Conservation (phyloP, 352 stramenopile genomes). For the Phytophthora melonis region DNA sequence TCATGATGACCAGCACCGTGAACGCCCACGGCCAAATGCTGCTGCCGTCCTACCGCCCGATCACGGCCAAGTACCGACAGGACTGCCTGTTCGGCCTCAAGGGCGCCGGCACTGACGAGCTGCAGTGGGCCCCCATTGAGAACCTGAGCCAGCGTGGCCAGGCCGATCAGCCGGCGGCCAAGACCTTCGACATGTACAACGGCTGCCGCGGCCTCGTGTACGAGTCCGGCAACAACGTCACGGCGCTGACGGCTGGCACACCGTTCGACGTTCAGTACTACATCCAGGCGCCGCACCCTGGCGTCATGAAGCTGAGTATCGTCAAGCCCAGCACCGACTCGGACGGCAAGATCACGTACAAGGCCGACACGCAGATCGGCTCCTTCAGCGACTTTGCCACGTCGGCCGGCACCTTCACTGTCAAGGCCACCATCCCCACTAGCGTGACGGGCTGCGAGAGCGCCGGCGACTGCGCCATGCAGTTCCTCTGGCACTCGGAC, state of each 20-base stretch:
- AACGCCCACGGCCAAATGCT: slow-evolving; percentile 51
- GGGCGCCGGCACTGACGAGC: slow-evolving; percentile 58
- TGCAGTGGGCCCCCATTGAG: slow-evolving; percentile 63
- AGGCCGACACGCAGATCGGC: slow-evolving; percentile 41
- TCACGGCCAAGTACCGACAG: slow-evolving; percentile 47
- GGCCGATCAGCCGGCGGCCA: slow-evolving; percentile 44
- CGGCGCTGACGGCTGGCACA: slow-evolving; percentile 48
- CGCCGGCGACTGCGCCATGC: slow-evolving; percentile 39
- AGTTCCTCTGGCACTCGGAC: slow-evolving; percentile 44
- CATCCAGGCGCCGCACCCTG: slow-evolving; percentile 65
- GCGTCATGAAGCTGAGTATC: slow-evolving; percentile 58
- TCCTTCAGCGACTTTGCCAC: slow-evolving; percentile 49
- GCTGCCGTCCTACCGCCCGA: slow-evolving; percentile 41
- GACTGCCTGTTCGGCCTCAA: slow-evolving; percentile 55
- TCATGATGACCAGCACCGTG: slow-evolving; percentile 32
- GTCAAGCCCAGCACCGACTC: slow-evolving; percentile 58
- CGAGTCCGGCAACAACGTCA: slow-evolving; percentile 55
- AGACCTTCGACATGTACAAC: slow-evolving; percentile 70
- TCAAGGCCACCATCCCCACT: slow-evolving; percentile 44
- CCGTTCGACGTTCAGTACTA: slow-evolving; percentile 60
- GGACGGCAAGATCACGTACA: slow-evolving; percentile 60
- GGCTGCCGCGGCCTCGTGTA: slow-evolving; percentile 67
- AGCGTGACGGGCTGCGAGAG: slow-evolving; percentile 46
- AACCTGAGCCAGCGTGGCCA: slow-evolving; percentile 63
- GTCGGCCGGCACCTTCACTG: slow-evolving; percentile 45